Evolutionary conservation across 495 filamentous ascomycete genomes (phyloP), one percentile per base, ranked within the genome.

Genomic region (Penicillium desertorum): DNA sequence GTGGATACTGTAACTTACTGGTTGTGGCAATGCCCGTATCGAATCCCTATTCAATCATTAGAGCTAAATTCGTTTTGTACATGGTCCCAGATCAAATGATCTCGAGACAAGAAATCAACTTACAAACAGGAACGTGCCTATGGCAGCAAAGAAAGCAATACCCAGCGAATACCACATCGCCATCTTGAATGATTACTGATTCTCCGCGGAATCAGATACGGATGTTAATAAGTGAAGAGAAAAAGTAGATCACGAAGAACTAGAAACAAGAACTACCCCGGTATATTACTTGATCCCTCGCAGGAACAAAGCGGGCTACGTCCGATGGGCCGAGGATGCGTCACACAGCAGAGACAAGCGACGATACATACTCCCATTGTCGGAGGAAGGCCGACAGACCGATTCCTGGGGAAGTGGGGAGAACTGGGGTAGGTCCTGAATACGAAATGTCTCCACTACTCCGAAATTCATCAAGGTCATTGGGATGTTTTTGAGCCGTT

Each of bases 1-100:
- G 30, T 9, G 22, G 16, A 43, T 22, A 2, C 6, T 3, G 17
- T n/a, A 17, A 76, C 80, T 75, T 53, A 83, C 81, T 83, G 16
- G 81, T 83, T 23, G 80, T 83, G n/a, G 79, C 80, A 63, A 83
- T 83, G 41, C 81, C 81, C 2, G 79, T 82, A 63, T 83, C 81
- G 60, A 82, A 83, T 10, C 81, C 81, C 81, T 83, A 67, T 51
- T 51, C 16, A 47, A 48, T 20, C 8, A 56, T 44, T 10, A 37
- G 36, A 25, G n/a, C 16, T 22, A 19, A 37, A 17, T 4, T 11
- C 12, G 2, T 11, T 3, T 20, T 14, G 11, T 37, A 11, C 20
- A 39, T 0, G n/a, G 3, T 17, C 23, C 45, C 29, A 41, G 16
- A 27, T 36, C 10, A 14, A 27, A 8, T 9, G 12, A 25, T 51